Evolutionary conservation across 1,139 yeast genomes (phyloP).

Genomic region (Magnusiomyces paraingens): DNA sequence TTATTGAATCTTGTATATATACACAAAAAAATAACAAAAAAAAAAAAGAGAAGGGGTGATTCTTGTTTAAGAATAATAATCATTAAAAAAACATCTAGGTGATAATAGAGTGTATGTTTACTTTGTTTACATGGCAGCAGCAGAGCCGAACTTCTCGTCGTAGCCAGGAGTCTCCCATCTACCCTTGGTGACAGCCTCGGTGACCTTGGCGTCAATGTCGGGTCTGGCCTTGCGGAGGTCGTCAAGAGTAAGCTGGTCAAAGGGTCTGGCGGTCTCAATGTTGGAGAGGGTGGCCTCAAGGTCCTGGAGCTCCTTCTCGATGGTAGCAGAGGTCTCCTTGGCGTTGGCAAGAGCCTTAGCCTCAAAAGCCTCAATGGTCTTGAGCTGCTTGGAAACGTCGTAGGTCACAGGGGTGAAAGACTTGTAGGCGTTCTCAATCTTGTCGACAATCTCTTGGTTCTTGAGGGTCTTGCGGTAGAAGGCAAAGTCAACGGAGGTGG

Average conservation of each 20-base stretch:
- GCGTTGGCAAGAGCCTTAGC: conserved; percentile 95
- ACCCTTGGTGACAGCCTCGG: conserved; percentile 92
- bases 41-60: too few species aligned
- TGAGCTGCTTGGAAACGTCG: conserved; percentile 83
- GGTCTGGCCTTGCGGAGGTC: conserved; percentile 95
- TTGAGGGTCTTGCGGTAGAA: conserved; percentile 74
- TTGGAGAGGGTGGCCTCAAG: conserved; percentile 83
- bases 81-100: too few species aligned
- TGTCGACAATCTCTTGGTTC: conserved; percentile 73
- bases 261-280: conserved; percentile 96
- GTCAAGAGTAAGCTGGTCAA: conserved; percentile 92
- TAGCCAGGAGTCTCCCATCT: conserved; percentile 98
- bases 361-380: conserved; percentile 90
- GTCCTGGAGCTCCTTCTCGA: conserved; percentile 76
- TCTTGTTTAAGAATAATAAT: too few species aligned
- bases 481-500: conserved; percentile 72
- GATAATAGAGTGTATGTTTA: too few species aligned
- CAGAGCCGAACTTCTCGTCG: conserved; percentile 94
- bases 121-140: conserved; percentile 72
- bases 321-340: conserved; percentile 84
- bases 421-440: conserved; percentile 70
- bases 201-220: conserved; percentile 93
- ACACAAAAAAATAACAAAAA: too few species aligned
- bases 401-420: conserved; percentile 76
- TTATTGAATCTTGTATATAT: too few species aligned